Evolutionary conservation across 129 eudicot species (phyloP).

Genomic region (Arctium lappa): DNA sequence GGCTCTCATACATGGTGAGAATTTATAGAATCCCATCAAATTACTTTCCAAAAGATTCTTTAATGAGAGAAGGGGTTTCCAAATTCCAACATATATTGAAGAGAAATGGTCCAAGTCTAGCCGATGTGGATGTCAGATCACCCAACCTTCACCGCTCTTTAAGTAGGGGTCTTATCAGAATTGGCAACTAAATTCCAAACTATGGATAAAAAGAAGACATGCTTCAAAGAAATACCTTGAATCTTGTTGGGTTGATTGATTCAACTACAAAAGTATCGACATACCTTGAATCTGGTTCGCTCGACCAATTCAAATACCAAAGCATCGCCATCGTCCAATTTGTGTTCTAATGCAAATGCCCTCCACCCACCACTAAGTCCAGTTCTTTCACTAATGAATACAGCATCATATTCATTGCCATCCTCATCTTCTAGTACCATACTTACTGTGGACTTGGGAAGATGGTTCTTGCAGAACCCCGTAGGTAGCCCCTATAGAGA

Average conservation of each 20-base stretch:
- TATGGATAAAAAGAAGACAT: not conserved
- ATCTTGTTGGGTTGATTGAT: not conserved
- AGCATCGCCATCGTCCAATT: constrained; percentile 91
- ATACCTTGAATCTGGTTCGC: constrained; percentile 65
- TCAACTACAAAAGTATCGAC: not conserved
- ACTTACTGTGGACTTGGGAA: constrained; percentile 54
- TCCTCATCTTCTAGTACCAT: constrained; percentile 64
- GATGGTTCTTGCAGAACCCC: constrained; percentile 55
- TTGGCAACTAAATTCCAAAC: too few species aligned
- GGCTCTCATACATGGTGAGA: too few species aligned
- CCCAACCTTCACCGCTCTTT: not conserved
- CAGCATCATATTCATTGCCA: constrained; percentile 55
- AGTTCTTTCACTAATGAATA: constrained; percentile 57
- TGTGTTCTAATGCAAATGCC: constrained; percentile 80
- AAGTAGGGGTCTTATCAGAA: not conserved
- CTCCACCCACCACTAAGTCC: constrained; percentile 94
- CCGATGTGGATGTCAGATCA: not conserved
- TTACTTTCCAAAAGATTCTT: too few species aligned
- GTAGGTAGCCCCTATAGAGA: constrained; percentile 61
- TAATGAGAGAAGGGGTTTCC: too few species aligned
- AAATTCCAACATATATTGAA: too few species aligned
- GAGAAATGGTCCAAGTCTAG: too few species aligned
- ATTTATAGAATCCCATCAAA: too few species aligned
- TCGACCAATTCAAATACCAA: constrained; percentile 66
- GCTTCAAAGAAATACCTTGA: not conserved